Percentiles rank a stretch among this genome's conserved stretches.
Evolutionary conservation across 78 protist genomes (phyloP).

Genomic region (Pelomyxa schiedti): DNA sequence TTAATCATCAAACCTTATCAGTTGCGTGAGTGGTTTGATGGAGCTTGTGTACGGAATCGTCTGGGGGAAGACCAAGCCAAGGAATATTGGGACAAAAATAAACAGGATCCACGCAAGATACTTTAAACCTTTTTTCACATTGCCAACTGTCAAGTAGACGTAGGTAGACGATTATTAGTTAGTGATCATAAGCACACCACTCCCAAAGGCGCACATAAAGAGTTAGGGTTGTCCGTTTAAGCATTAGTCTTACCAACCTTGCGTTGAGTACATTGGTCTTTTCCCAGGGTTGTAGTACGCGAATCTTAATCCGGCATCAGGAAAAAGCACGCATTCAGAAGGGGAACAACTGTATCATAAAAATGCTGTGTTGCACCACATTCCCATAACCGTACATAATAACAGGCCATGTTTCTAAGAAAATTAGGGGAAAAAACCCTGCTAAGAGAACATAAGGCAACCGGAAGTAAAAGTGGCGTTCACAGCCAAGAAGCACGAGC

Average conservation of each 20-base stretch:
- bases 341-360: conserved; percentile 26
- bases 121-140: too few relatives aligned
- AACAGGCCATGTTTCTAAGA: background rate
- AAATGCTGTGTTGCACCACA: background rate
- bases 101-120: conserved; percentile 2
- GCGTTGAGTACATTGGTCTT: too few relatives aligned
- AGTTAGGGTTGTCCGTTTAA: too few relatives aligned
- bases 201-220: too few relatives aligned
- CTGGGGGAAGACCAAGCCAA: background rate
- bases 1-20: background rate
- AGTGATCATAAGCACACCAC: too few relatives aligned
- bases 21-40: conserved; percentile 13
- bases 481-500: conserved; percentile 3
- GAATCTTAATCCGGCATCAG: too few relatives aligned
- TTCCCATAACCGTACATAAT: background rate
- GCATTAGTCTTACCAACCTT: too few relatives aligned
- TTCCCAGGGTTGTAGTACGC: too few relatives aligned
- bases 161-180: too few relatives aligned
- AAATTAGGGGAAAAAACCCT: background rate
- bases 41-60: background rate
- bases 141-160: too few relatives aligned
- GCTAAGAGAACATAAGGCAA: background rate
- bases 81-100: background rate
- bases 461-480: background rate
- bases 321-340: too few relatives aligned